phyloP scores from a whole-genome alignment of 1,284 basidiomycete species.

The Puccinia coronata region DNA sequence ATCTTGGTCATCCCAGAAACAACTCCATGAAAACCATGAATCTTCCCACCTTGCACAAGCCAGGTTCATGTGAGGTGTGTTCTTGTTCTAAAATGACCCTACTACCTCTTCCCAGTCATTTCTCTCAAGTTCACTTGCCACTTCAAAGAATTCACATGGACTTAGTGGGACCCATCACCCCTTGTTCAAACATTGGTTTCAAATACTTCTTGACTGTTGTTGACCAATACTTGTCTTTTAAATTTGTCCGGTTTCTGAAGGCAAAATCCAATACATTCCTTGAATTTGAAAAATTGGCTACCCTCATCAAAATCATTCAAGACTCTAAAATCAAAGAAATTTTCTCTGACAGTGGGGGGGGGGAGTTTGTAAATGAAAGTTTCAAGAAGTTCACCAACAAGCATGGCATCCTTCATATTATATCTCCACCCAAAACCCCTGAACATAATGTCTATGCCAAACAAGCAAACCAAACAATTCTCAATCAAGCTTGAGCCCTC shows the following conservation, averaged over 20 bases:
- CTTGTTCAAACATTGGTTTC: background rate
- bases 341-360: conserved; percentile 58
- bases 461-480: conserved; percentile 1
- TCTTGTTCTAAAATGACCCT: background rate
- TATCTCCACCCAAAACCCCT: conserved; percentile 14
- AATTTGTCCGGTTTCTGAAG: background rate
- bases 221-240: background rate
- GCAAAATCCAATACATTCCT: background rate
- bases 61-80: background rate
- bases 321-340: conserved; percentile 56
- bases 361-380: conserved; percentile 53
- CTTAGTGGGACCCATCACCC: background rate
- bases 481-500: too few species aligned
- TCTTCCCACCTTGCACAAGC: background rate
- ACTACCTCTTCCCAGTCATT: background rate
- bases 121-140: background rate
- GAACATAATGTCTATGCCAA: conserved; percentile 24
- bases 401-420: background rate
- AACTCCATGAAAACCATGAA: background rate
- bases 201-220: conserved; percentile 5
- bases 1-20: background rate
- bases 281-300: background rate
- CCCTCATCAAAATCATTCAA: background rate
- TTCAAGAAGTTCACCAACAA: background rate
- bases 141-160: background rate